These are phyloP conservation scores for Triticum dicoccoides DNA, from an alignment of 176 grass and related monocot genomes.

Conservation along the genomic window DNA sequence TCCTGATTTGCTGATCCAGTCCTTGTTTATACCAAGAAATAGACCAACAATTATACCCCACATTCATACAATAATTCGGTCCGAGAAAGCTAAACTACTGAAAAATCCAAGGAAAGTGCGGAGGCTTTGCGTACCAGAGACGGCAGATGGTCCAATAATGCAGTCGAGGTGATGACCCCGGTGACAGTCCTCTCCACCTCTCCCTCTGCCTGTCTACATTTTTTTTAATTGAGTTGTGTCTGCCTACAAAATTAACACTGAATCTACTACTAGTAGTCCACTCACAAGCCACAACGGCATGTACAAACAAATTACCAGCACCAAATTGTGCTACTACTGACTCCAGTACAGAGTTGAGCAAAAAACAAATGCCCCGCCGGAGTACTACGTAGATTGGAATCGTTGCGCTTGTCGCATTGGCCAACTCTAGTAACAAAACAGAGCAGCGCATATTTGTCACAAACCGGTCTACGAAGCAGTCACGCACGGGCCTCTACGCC, in stretches of 20 bases:
- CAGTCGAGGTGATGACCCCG: neutral
- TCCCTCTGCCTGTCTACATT: neutral
- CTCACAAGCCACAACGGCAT: no score
- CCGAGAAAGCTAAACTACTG: neutral
- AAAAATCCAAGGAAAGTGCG: neutral
- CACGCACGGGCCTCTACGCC: neutral
- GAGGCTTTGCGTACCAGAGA: neutral
- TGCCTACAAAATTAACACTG: no score
- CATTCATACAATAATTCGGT: neutral
- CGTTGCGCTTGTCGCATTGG: conserved; percentile 17
- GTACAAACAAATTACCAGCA: no score
- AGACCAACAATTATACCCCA: neutral
- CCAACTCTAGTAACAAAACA: neutral
- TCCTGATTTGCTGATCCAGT: neutral
- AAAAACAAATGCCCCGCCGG: neutral
- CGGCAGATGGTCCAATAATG: conserved; percentile 10
- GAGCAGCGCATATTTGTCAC: conserved; percentile 38
- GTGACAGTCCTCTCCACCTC: neutral
- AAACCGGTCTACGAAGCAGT: neutral
- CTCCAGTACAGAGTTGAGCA: neutral
- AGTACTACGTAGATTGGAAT: neutral
- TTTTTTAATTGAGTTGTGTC: no score
- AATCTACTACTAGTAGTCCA: no score
- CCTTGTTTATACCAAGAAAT: neutral
- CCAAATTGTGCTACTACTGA: no score